Percentiles rank a stretch among this genome's conserved stretches.
phyloP scores from a whole-genome alignment of 192 early-diverging fungal species.

The Backusella tuberculispora region DNA sequence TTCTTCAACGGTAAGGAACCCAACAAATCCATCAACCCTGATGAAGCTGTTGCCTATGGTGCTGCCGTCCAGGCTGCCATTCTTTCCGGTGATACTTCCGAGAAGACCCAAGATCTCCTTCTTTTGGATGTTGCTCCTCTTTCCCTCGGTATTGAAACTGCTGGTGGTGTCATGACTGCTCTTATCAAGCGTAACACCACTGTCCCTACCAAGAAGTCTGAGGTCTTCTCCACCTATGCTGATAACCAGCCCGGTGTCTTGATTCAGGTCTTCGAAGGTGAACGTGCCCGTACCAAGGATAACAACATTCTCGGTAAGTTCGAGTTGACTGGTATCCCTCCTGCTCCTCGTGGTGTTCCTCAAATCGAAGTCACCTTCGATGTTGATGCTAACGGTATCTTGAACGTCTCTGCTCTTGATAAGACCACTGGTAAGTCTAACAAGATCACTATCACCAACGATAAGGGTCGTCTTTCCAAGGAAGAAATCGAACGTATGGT shows the following conservation, averaged over 20 bases:
- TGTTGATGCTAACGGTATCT: slow-evolving; percentile 93
- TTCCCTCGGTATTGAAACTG: slow-evolving; percentile 97
- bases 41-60: slow-evolving; percentile 99
- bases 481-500: slow-evolving; percentile 99
- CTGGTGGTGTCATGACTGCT: slow-evolving; percentile 97
- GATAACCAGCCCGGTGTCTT: slow-evolving; percentile 99
- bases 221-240: slow-evolving; percentile 97
- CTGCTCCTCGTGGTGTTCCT: slow-evolving; percentile 94
- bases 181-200: slow-evolving; percentile 99
- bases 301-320: slow-evolving; percentile 99
- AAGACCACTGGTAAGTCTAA: slow-evolving; percentile 98
- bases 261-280: slow-evolving; percentile 98
- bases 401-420: slow-evolving; percentile 92
- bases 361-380: slow-evolving; percentile 99
- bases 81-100: slow-evolving; percentile 93
- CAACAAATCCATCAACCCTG: slow-evolving; percentile 99
- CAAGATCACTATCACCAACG: slow-evolving; percentile 97
- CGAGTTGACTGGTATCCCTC: slow-evolving; percentile 94
- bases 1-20: slow-evolving; percentile 99
- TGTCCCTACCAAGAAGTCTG: slow-evolving; percentile 97
- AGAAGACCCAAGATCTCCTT: slow-evolving; percentile 95
- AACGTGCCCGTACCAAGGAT: slow-evolving; percentile 98
- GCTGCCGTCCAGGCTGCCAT: slow-evolving; percentile 98
- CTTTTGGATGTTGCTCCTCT: slow-evolving; percentile 96
- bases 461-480: slow-evolving; percentile 94